Conservation (phyloP, 306 rosid genomes). For the Medicago lupulina region DNA sequence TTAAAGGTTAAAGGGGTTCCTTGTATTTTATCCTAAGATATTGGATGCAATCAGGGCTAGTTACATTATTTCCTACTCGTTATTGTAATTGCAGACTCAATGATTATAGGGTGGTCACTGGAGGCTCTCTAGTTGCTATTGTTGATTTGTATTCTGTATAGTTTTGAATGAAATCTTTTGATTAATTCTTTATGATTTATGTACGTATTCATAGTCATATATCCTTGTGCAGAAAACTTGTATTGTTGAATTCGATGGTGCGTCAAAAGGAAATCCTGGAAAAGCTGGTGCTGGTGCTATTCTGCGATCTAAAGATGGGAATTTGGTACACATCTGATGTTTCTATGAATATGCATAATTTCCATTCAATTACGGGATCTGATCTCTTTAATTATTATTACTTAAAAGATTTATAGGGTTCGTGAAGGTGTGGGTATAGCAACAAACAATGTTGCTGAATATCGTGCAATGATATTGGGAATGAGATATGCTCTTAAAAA, state of each 20-base stretch:
- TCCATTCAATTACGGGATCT: not conserved
- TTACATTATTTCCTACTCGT: slow-evolving; percentile 3
- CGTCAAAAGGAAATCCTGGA: slow-evolving; percentile 72
- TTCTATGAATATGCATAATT: slow-evolving; percentile 29
- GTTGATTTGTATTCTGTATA: slow-evolving; percentile 13
- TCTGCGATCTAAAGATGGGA: slow-evolving; percentile 65
- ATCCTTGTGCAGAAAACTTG: slow-evolving; percentile 50
- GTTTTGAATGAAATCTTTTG: slow-evolving; percentile 34
- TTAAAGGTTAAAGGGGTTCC: slow-evolving; percentile 7
- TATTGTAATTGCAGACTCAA: not conserved
- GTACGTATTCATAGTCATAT: slow-evolving; percentile 10
- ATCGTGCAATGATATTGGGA: slow-evolving; percentile 88
- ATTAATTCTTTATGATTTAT: slow-evolving; percentile 19
- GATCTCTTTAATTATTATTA: slow-evolving; percentile 44
- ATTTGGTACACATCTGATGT: slow-evolving; percentile 63
- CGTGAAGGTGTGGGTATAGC: slow-evolving; percentile 85
- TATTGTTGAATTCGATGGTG: slow-evolving; percentile 64
- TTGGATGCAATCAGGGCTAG: slow-evolving; percentile 7
- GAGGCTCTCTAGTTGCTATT: slow-evolving; percentile 20
- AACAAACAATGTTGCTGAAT: slow-evolving; percentile 91
- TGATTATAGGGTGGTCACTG: slow-evolving; percentile 16
- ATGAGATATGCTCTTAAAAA: slow-evolving; percentile 81
- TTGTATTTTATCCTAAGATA: not conserved
- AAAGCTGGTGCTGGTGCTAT: slow-evolving; percentile 70
- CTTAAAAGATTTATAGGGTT: slow-evolving; percentile 74